Evolutionary conservation across 331 rosid species (phyloP).

Genomic region (Quercus phellos): DNA sequence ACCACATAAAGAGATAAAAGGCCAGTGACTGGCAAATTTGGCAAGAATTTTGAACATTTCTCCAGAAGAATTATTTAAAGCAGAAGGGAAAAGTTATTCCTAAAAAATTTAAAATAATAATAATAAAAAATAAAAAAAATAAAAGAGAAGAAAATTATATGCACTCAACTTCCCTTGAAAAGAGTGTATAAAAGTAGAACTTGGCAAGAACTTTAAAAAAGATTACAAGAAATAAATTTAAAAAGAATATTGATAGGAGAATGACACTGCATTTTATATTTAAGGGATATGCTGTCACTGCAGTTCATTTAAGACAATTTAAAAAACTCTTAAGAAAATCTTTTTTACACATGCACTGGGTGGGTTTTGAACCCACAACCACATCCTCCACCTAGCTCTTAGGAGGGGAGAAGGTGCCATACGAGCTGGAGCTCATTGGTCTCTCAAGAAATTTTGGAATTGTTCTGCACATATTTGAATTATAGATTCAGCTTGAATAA

Average conservation of each 20-base stretch:
- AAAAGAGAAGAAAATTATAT: too few species aligned
- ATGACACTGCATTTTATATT: too few species aligned
- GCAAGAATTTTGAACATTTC: background rate
- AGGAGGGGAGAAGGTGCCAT: background rate
- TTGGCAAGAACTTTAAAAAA: background rate
- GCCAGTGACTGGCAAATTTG: background rate
- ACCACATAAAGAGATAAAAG: background rate
- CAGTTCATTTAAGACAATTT: background rate
- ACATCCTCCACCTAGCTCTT: background rate
- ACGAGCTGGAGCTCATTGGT: too few species aligned
- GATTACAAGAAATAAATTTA: too few species aligned
- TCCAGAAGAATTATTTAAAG: background rate
- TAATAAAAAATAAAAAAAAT: too few species aligned
- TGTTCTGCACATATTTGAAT: background rate
- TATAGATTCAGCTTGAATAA: background rate
- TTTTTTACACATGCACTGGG: too few species aligned
- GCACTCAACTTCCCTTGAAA: background rate
- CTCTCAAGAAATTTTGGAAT: background rate
- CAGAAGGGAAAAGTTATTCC: background rate
- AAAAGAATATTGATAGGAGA: too few species aligned
- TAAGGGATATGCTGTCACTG: background rate
- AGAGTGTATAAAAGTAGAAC: background rate
- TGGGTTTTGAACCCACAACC: too few species aligned
- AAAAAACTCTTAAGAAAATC: background rate
- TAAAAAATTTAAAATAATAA: too few species aligned